Evolutionary conservation across 805 yeast genomes (phyloP).

Genomic region (Jamesozyma hellenica): DNA sequence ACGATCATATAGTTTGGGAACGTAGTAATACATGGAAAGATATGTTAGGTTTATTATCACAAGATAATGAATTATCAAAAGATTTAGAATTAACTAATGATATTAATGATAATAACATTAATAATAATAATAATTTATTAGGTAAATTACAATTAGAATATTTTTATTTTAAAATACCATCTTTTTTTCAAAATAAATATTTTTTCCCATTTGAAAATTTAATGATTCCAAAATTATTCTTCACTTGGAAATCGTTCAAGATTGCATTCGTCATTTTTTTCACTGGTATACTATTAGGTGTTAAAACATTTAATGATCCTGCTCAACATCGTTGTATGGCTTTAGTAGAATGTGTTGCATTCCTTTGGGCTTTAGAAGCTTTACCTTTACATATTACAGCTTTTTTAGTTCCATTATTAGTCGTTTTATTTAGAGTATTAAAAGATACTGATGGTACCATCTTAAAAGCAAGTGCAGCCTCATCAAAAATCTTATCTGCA

Average conservation of each 20-base stretch:
- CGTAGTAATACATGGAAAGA: constrained; percentile 95
- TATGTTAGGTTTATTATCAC: constrained; percentile 71
- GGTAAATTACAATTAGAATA: constrained; percentile 29
- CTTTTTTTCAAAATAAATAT: neutral
- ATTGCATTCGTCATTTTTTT: constrained; percentile 38
- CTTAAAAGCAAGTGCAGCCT: constrained; percentile 56
- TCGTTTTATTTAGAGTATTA: constrained; percentile 59
- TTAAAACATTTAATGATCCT: constrained; percentile 51
- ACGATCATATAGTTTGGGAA: constrained; percentile 95
- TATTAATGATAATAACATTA: too few relatives aligned
- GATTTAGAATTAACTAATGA: constrained; percentile 6
- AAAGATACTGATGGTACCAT: constrained; percentile 43
- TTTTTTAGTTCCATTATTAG: constrained; percentile 66
- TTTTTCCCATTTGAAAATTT: constrained; percentile 16
- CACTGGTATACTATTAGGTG: constrained; percentile 46
- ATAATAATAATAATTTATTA: constrained; percentile 15
- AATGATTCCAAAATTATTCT: constrained; percentile 38
- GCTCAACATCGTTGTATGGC: constrained; percentile 59
- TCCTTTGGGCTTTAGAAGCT: constrained; percentile 93
- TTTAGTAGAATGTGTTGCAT: constrained; percentile 49
- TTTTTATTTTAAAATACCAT: constrained; percentile 26
- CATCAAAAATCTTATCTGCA: constrained; percentile 54
- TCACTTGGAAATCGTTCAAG: constrained; percentile 41
- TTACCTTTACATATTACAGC: constrained; percentile 91
- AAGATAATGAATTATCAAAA: constrained; percentile 30